Evolutionary conservation across 179 eudicot species (phyloP), one percentile per base, ranked within the genome.

Genomic region (Spergularia azorica): DNA sequence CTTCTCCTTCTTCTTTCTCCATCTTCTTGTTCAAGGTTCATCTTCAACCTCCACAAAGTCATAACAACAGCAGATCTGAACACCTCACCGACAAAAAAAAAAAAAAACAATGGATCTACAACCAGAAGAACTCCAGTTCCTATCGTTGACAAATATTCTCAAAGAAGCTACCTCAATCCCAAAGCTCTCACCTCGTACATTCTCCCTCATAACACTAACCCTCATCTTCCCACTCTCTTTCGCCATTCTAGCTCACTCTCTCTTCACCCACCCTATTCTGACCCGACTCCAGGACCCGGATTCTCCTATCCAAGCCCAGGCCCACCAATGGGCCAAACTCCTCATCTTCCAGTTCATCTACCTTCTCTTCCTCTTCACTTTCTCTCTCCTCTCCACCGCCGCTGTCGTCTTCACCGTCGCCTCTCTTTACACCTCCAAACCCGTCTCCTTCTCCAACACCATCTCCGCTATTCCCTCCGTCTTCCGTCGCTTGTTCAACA

Each of bases 331-430:
- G 95, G 68, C 89, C 68, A 83, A 85, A 39, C 98, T 95, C 59
- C 82, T 95, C 18, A 14, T 82, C 46, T 87, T 89, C 76, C 98
- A 95, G 74, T 88, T 95, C 67, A 80, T 46, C 74, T 95, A 95
- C 86, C 90, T 92, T 52, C 75, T 93, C 15, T 88, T 93, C 75
- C 94, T 95, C 83, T 93, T 95, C 83, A 84, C 94, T 1, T 90
- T 93, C 80, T 95, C 96, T 1, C 95, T 95, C 54, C 86, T 95
- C 58, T 91, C 97, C 73, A 95, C 98, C 10, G 96, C 98, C 9
- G 96, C 96, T 9, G 95, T 91, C 12, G 97, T 95, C 65, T 95
- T 95, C 89, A 89, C 97, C 54, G 98, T 93, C 20, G 98, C 98
- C 14, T 91, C 96, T 3, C 76, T 95, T 5, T 95, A 91, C 81